phyloP scores from a whole-genome alignment of 1,139 yeast genomes.

The Suhomyces coccinellae region DNA sequence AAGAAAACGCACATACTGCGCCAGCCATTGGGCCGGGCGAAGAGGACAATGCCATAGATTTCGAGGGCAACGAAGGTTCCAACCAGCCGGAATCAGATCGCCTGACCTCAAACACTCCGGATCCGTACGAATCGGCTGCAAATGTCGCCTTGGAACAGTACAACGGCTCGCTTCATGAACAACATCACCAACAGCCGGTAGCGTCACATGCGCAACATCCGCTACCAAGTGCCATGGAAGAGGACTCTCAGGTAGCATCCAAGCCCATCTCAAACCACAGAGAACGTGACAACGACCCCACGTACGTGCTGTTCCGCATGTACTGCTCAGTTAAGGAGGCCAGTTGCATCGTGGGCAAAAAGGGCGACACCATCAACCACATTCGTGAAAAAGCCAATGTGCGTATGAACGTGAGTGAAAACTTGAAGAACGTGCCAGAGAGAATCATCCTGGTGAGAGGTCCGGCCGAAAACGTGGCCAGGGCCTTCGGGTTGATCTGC shows the following conservation, averaged over 20 bases:
- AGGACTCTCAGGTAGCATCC: constrained; percentile 11
- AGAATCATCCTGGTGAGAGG: constrained; percentile 79
- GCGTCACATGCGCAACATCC: neutral
- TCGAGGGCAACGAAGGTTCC: neutral
- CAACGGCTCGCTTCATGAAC: neutral
- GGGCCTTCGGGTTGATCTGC: constrained; percentile 75
- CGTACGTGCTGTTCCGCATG: constrained; percentile 68
- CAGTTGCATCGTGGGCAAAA: constrained; percentile 71
- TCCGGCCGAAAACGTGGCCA: constrained; percentile 75
- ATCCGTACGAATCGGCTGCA: neutral
- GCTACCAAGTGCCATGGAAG: constrained; percentile 5
- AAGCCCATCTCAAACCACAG: constrained; percentile 32
- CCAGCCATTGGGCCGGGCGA: constrained; percentile 30
- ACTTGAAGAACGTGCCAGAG: constrained; percentile 71
- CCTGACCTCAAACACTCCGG: neutral
- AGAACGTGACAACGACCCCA: constrained; percentile 51
- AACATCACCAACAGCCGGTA: neutral
- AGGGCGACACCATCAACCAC: constrained; percentile 69
- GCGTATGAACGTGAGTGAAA: constrained; percentile 75
- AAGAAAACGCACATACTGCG: constrained; percentile 46
- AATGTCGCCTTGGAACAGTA: neutral
- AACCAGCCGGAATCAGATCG: neutral
- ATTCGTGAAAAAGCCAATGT: constrained; percentile 68
- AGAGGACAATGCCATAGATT: constrained; percentile 10
- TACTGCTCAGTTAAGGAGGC: constrained; percentile 79